phyloP scores from a whole-genome alignment of 2,329 filamentous ascomycete species.

The Dactylonectria macrodidyma region DNA sequence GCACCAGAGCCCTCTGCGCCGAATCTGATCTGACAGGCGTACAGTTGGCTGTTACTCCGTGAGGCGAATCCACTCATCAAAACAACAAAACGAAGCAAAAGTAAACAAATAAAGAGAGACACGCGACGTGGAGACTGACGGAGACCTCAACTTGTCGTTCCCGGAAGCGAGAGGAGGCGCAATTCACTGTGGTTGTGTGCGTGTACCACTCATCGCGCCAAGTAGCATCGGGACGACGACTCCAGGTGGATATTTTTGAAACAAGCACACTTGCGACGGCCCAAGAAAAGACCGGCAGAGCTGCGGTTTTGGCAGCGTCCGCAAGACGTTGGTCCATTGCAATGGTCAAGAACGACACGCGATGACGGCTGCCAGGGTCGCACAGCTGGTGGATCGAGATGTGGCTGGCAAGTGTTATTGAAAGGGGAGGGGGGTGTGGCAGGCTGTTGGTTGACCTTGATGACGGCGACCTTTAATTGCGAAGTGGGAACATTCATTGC shows the following conservation, averaged over 20 bases:
- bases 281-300: background rate
- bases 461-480: slow-evolving; percentile 3
- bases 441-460: background rate
- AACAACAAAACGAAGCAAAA: slow-evolving; percentile 29
- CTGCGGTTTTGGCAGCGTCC: slow-evolving; percentile 1
- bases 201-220: background rate
- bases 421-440: background rate
- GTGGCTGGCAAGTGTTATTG: background rate
- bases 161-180: background rate
- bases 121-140: slow-evolving; percentile 9
- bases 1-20: slow-evolving; percentile 31
- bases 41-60: slow-evolving; percentile 32
- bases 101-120: slow-evolving; percentile 19
- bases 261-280: background rate
- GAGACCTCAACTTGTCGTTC: background rate
- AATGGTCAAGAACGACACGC: slow-evolving; percentile 14
- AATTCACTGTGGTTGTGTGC: background rate
- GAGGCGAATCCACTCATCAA: slow-evolving; percentile 31
- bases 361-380: slow-evolving; percentile 5
- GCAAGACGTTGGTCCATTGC: slow-evolving; percentile 4
- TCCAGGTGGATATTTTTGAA: background rate
- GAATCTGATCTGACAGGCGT: slow-evolving; percentile 34
- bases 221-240: background rate
- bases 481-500: background rate
- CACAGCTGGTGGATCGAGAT: slow-evolving; percentile 20